Conservation (phyloP, 306 rosid species). For the Arachis hypogaea region DNA sequence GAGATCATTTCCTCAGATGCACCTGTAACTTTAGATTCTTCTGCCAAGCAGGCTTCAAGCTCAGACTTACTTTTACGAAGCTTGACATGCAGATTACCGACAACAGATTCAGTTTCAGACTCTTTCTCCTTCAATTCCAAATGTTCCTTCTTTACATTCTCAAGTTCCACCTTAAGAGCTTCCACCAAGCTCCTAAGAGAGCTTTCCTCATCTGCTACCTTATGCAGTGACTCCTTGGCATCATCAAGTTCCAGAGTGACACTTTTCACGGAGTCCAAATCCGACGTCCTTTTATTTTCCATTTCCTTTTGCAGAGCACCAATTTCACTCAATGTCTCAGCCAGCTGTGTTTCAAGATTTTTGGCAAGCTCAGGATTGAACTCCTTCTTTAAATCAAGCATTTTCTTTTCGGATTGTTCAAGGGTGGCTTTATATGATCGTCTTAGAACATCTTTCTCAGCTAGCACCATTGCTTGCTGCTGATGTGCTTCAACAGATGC, state of each 20-base stretch:
- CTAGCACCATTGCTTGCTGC: constrained; percentile 62
- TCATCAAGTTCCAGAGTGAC: constrained; percentile 84
- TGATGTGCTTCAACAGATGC: constrained; percentile 73
- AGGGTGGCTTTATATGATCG: constrained; percentile 69
- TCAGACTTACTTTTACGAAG: constrained; percentile 78
- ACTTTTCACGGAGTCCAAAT: constrained; percentile 70
- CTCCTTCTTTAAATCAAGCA: constrained; percentile 61
- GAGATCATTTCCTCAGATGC: constrained; percentile 81
- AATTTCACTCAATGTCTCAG: constrained; percentile 62
- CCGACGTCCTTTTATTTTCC: constrained; percentile 71
- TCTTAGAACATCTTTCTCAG: constrained; percentile 78
- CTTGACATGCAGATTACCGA: constrained; percentile 78
- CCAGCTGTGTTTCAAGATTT: constrained; percentile 69
- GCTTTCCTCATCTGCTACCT: constrained; percentile 89
- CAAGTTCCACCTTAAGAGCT: constrained; percentile 81
- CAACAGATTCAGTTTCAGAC: constrained; percentile 84
- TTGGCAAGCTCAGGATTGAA: constrained; percentile 64
- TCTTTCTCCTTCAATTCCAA: constrained; percentile 80
- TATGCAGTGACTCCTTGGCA: constrained; percentile 85
- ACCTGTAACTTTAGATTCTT: constrained; percentile 77
- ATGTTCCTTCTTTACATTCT: constrained; percentile 87
- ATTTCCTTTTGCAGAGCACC: constrained; percentile 73
- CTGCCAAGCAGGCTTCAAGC: constrained; percentile 72
- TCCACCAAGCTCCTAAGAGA: constrained; percentile 72
- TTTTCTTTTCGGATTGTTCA: constrained; percentile 64